Evolutionary conservation across 1,139 yeast genomes (phyloP), one percentile per base, ranked within the genome.

Genomic region (Insectozyma bohioensis): DNA sequence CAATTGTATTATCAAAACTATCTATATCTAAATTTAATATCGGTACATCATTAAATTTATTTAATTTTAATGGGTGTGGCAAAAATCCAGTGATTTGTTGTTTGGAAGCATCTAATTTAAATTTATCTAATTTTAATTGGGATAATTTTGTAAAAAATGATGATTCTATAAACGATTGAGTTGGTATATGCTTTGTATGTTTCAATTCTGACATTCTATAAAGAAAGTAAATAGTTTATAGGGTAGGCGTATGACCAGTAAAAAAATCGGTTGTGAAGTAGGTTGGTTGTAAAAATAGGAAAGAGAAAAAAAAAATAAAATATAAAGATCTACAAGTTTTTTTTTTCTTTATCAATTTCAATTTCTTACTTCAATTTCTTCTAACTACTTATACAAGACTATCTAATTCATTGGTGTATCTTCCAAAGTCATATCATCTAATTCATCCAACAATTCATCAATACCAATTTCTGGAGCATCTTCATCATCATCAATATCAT

Each of bases 371-470:
- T n/a, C n/a, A n/a, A n/a, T n/a, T n/a, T n/a, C n/a, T n/a, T n/a
- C n/a, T n/a, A n/a, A n/a, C n/a, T n/a, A n/a, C n/a, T n/a, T n/a
- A n/a, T n/a, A n/a, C n/a, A n/a, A n/a, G n/a, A 6, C 20, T 18
- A 9, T 18, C 11, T 28, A 48, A 10, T 42, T 52, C 62, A 57
- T 55, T 28, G 54, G 56, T 11, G 57, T 53, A 39, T 70, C 78
- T 20, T 83, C 88, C 55, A 87, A 70, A 18, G 85, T 85, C 94
- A 90, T 84, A 40, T 85, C 97, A 49, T 88, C 97, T 54, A 90
- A 72, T 56, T 90, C 97, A 51, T 92, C 97, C 61, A 85, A 70
- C 51, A 86, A 70, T 58, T 86, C 95, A 49, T 85, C 95, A 35
- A 86, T 74, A 41, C 78, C 84, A 43, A 86, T 77, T 51, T 75